phyloP scores from a whole-genome alignment of 2,329 filamentous ascomycete species.

The Decorospora gaudefroyi region DNA sequence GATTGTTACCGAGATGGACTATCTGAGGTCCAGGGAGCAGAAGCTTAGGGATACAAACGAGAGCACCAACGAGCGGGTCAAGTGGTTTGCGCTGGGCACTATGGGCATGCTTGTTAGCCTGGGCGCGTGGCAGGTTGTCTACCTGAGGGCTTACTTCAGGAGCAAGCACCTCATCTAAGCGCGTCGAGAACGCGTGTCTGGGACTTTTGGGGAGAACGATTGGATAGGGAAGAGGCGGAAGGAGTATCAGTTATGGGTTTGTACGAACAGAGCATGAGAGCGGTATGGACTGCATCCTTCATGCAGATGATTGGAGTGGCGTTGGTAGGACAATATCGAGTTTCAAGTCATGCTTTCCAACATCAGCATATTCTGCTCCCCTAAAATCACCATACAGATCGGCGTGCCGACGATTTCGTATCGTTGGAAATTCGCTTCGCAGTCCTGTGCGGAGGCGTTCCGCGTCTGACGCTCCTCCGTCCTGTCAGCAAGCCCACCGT shows the following conservation, averaged over 20 bases:
- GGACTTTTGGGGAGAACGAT: background rate
- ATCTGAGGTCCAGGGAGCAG: conserved; percentile 86
- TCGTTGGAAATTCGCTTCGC: too few relatives aligned
- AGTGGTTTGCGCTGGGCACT: conserved; percentile 95
- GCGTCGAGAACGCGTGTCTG: too few relatives aligned
- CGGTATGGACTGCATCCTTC: conserved; percentile 24
- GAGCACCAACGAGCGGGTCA: conserved; percentile 98
- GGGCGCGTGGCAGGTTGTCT: conserved; percentile 97
- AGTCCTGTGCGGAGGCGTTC: too few relatives aligned
- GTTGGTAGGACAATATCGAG: conserved; percentile 28
- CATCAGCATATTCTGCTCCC: background rate
- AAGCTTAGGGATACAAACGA: conserved; percentile 98
- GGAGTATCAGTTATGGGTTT: conserved; percentile 3
- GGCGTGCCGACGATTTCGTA: too few relatives aligned
- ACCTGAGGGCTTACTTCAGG: conserved; percentile 91
- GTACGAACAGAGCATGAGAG: conserved; percentile 25
- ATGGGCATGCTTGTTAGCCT: conserved; percentile 88
- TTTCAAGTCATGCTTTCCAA: conserved; percentile 3
- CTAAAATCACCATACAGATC: too few relatives aligned
- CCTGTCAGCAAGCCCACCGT: too few relatives aligned
- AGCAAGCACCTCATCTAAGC: conserved; percentile 58
- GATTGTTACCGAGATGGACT: conserved; percentile 94
- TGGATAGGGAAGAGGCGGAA: conserved; percentile 3
- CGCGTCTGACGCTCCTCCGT: too few relatives aligned
- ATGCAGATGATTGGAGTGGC: conserved; percentile 25